Conservation (phyloP, 805 yeast species). For the Zygotorulaspora sp. region DNA sequence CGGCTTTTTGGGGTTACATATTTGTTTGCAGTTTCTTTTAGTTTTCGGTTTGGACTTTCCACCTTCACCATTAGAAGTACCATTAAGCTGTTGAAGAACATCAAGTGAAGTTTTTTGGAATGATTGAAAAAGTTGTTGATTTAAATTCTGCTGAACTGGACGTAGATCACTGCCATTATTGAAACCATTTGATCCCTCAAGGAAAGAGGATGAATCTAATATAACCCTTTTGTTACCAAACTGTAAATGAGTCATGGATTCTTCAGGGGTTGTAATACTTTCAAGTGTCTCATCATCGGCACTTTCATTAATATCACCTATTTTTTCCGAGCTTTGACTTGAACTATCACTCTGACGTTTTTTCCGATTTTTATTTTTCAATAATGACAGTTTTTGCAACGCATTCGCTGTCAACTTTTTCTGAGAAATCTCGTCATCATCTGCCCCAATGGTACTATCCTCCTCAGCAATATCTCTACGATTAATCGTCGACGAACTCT, state of each 20-base stretch:
- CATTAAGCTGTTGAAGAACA: slow-evolving; percentile 16
- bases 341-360: neutral
- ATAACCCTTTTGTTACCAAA: slow-evolving; percentile 32
- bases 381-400: slow-evolving; percentile 33
- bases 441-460: slow-evolving; percentile 24
- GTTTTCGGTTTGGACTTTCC: slow-evolving; percentile 7
- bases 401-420: slow-evolving; percentile 40
- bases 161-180: slow-evolving; percentile 2
- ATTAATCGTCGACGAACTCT: neutral
- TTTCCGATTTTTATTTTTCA: slow-evolving; percentile 15
- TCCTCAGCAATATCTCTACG: slow-evolving; percentile 3
- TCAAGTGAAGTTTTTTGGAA: slow-evolving; percentile 18
- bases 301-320: slow-evolving; percentile 6
- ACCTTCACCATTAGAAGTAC: neutral
- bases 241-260: slow-evolving; percentile 23
- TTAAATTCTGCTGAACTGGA: slow-evolving; percentile 2
- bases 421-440: slow-evolving; percentile 30
- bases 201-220: slow-evolving; percentile 25
- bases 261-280: slow-evolving; percentile 7
- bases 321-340: neutral
- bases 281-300: slow-evolving; percentile 5
- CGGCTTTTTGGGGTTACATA: slow-evolving; percentile 78
- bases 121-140: neutral
- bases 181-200: slow-evolving; percentile 3
- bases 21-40: slow-evolving; percentile 49